These are phyloP conservation scores for Penicillium hordei DNA, from an alignment of 2,329 filamentous ascomycete genomes.

Conservation along the genomic window DNA sequence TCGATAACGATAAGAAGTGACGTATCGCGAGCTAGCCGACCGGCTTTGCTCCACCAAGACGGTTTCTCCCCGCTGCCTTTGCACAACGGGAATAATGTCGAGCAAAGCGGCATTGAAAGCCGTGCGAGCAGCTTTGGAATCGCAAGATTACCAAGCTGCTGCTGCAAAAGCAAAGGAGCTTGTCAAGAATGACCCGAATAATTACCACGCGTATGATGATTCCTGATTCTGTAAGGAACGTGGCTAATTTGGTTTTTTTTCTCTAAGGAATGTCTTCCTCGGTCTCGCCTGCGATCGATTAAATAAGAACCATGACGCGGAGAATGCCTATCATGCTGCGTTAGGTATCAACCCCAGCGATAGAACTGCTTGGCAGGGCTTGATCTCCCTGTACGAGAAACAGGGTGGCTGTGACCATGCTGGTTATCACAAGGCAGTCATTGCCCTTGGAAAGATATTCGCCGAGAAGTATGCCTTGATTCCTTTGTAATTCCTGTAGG, in stretches of 20 bases:
- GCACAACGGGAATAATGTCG: slow-evolving; percentile 36
- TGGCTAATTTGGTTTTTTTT: slow-evolving; percentile 13
- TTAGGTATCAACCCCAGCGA: slow-evolving; percentile 71
- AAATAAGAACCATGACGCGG: slow-evolving; percentile 68
- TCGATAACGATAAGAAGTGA: slow-evolving; percentile 26
- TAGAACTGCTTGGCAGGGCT: slow-evolving; percentile 84
- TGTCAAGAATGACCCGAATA: slow-evolving; percentile 70
- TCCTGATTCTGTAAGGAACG: not conserved
- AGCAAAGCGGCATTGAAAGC: slow-evolving; percentile 76
- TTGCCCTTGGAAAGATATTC: slow-evolving; percentile 74
- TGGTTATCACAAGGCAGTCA: slow-evolving; percentile 70
- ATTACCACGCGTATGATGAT: slow-evolving; percentile 71
- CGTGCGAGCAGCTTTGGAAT: slow-evolving; percentile 74
- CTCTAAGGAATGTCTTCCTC: slow-evolving; percentile 77
- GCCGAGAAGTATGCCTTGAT: slow-evolving; percentile 56
- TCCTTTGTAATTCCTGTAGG: not conserved
- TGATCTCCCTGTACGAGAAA: slow-evolving; percentile 81
- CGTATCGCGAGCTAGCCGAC: slow-evolving; percentile 26
- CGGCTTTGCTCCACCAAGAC: slow-evolving; percentile 18
- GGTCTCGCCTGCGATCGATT: slow-evolving; percentile 82
- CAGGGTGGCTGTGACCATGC: slow-evolving; percentile 68
- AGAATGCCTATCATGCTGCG: slow-evolving; percentile 72
- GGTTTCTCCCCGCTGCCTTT: slow-evolving; percentile 23
- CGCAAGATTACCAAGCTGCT: slow-evolving; percentile 75
- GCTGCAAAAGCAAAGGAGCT: slow-evolving; percentile 67